A percentile compares a stretch with the other conserved stretches of the same genome.
Conservation (phyloP, 1,284 basidiomycete species). For the Singerocomus inundabilis region DNA sequence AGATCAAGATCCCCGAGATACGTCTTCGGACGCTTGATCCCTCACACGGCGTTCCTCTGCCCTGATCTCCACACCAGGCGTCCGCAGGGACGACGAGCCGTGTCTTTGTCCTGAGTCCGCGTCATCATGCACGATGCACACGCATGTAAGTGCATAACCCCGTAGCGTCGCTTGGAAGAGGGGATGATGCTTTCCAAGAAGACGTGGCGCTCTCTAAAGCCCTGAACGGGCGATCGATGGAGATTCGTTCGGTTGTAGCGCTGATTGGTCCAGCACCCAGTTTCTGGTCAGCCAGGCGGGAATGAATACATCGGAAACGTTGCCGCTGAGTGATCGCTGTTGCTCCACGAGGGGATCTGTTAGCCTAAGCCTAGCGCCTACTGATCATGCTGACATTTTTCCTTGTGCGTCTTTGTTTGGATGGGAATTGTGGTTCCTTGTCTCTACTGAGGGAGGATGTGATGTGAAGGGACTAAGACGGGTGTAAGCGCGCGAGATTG, state of each 20-base stretch:
- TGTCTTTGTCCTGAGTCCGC: background rate
- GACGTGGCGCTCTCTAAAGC: background rate
- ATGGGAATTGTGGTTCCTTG: no score
- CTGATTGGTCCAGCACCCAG: background rate
- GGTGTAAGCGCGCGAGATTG: no score
- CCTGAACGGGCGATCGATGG: background rate
- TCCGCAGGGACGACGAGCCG: background rate
- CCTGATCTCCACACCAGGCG: slow-evolving; percentile 9
- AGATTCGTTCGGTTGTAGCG: background rate
- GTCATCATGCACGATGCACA: slow-evolving; percentile 1
- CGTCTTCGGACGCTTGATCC: background rate
- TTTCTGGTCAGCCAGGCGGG: background rate
- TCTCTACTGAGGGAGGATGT: no score
- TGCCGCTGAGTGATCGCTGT: background rate
- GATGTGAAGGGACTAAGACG: no score
- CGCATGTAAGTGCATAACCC: background rate
- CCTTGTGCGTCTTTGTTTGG: no score
- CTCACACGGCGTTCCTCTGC: background rate
- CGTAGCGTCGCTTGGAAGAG: background rate
- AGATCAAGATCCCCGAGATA: background rate
- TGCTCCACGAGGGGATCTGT: background rate
- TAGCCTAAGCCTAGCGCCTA: no score
- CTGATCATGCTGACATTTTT: no score
- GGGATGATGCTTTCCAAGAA: background rate
- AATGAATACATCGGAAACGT: background rate